These are phyloP conservation scores for Martiniozyma asiatica DNA, from an alignment of 1,139 yeast genomes.

Conservation along the genomic window DNA sequence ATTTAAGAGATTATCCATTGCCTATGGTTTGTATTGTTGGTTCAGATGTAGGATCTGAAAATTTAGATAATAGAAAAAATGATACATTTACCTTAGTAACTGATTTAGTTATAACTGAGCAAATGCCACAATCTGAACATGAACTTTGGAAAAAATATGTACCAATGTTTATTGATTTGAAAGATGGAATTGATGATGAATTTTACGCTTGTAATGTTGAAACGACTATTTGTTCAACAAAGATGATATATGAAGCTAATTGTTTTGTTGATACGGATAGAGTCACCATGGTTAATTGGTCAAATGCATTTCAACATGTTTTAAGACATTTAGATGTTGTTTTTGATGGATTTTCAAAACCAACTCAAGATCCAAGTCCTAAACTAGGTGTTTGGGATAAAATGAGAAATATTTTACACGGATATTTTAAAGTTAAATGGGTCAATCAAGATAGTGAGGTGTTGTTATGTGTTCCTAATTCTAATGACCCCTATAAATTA, in stretches of 20 bases:
- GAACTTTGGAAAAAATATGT: slow-evolving; percentile 33
- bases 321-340: slow-evolving; percentile 71
- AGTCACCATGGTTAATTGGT: slow-evolving; percentile 75
- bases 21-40: slow-evolving; percentile 33
- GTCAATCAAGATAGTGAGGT: slow-evolving; percentile 36
- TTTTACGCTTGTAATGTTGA: slow-evolving; percentile 55
- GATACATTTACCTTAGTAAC: slow-evolving; percentile 23
- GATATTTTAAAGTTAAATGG: slow-evolving; percentile 37
- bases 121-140: slow-evolving; percentile 9
- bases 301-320: slow-evolving; percentile 68
- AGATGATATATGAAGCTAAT: slow-evolving; percentile 52
- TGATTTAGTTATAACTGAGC: slow-evolving; percentile 46
- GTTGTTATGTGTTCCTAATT: slow-evolving; percentile 56
- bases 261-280: slow-evolving; percentile 42
- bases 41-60: slow-evolving; percentile 16
- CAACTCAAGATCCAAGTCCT: slow-evolving; percentile 74
- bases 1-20: slow-evolving; percentile 61
- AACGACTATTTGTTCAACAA: slow-evolving; percentile 68
- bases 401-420: slow-evolving; percentile 49
- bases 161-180: slow-evolving; percentile 40
- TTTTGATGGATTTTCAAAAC: slow-evolving; percentile 74
- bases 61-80: slow-evolving; percentile 20
- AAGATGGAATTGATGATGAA: slow-evolving; percentile 25
- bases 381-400: slow-evolving; percentile 76
- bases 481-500: slow-evolving; percentile 64